Evolutionary conservation across 108 stramenopile species (phyloP), one percentile per base, ranked within the genome.

Genomic region (Fistulifera pelliculosa): DNA sequence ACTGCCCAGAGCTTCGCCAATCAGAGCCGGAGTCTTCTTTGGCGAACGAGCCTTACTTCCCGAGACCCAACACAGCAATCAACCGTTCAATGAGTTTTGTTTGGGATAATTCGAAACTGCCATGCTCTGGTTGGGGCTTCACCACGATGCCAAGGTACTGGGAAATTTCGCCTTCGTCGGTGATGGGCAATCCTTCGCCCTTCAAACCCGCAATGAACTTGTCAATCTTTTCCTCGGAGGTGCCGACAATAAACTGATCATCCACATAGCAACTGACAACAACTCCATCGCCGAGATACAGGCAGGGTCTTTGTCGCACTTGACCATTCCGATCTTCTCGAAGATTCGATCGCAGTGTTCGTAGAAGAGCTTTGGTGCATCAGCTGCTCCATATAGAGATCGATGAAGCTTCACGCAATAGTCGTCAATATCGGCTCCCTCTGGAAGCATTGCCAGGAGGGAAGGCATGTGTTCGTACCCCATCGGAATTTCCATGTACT

Each of bases 251-350:
- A 12, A 26, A 18, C 15, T 28, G 16, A 40, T 77, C 80, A 41
- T 75, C 70, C 0, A 81, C 73, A 49, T 71, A 81, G 0, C 54
- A 8, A 16, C 75, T 42, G 0, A 70, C 49, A 18, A 73, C 54
- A 0, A 76, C 23, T 0, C 52, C 40, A 0, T 35, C 13, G 0
- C 47, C 52, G 68, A 66, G 43, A 18, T 70, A 71, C n/a, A 81
- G 53, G 26, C 76, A 81, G 4, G 61, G 61, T 52, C 75, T 71
- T n/a, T 8, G 3, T 35, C 31, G 31, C n/a, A n/a, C n/a, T n/a
- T n/a, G n/a, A n/a, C n/a, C n/a, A n/a, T n/a, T n/a, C n/a, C n/a
- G n/a, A n/a, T n/a, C n/a, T n/a, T n/a, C n/a, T n/a, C n/a, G n/a
- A n/a, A n/a, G n/a, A n/a, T n/a, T n/a, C n/a, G n/a, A n/a, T n/a